A percentile compares a stretch with the other conserved stretches of the same genome.
phyloP scores from a whole-genome alignment of 148 eudicot genomes.

The Amaranthus cruentus region DNA sequence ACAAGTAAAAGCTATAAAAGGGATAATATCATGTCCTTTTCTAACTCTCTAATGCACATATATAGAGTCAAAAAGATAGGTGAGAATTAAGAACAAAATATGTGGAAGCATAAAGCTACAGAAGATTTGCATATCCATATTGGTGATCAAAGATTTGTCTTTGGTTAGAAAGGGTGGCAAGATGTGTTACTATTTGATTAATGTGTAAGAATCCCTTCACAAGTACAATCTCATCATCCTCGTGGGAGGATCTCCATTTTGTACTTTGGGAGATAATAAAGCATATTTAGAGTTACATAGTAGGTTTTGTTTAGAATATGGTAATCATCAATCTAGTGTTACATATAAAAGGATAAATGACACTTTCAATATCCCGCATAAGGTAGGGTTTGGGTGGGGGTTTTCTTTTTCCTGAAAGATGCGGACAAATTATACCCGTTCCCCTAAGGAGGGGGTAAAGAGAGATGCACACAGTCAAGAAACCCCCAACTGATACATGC shows the following conservation, averaged over 20 bases:
- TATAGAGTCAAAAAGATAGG: constrained; percentile 20
- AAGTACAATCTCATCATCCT: background rate
- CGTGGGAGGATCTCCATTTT: constrained; percentile 10
- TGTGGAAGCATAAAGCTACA: constrained; percentile 26
- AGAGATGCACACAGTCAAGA: too few relatives aligned
- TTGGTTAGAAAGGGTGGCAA: background rate
- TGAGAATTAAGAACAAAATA: constrained; percentile 7
- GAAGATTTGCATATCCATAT: constrained; percentile 14
- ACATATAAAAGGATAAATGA: background rate
- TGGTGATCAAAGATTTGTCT: constrained; percentile 1
- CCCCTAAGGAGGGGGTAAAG: too few relatives aligned
- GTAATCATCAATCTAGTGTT: background rate
- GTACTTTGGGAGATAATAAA: constrained; percentile 2
- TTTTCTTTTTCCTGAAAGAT: too few relatives aligned
- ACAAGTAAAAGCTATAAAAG: constrained; percentile 2
- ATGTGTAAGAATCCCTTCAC: background rate
- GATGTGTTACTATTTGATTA: background rate
- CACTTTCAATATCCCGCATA: background rate
- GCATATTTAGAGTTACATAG: background rate
- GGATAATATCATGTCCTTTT: background rate
- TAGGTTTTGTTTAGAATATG: background rate
- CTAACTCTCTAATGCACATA: background rate
- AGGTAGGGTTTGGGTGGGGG: too few relatives aligned
- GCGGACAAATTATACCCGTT: too few relatives aligned
- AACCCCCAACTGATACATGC: too few relatives aligned